Percentiles rank a stretch among this genome's conserved stretches.
These are phyloP conservation scores for Pseudomonodictys pantanalensis DNA, from an alignment of 495 filamentous ascomycete species.

Conservation along the genomic window DNA sequence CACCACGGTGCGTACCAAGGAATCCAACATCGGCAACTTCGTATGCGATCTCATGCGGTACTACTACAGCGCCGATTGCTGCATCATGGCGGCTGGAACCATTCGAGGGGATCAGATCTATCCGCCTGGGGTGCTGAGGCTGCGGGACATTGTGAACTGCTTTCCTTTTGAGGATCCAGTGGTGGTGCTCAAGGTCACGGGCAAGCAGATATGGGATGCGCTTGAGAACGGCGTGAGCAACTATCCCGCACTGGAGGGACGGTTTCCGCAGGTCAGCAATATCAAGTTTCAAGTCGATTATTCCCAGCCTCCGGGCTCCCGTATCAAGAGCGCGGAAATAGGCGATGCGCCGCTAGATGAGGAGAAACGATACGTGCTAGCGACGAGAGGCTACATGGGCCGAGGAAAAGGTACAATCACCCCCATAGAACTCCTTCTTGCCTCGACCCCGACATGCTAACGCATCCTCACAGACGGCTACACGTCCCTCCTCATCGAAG, in stretches of 20 bases:
- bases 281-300: constrained; percentile 71
- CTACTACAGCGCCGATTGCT: constrained; percentile 75
- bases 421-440: not conserved
- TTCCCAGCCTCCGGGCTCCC: constrained; percentile 52
- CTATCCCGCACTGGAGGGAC: constrained; percentile 76
- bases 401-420: constrained; percentile 58
- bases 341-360: constrained; percentile 56
- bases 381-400: constrained; percentile 79
- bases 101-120: constrained; percentile 89
- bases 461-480: constrained; percentile 79
- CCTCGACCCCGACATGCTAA: constrained; percentile 25
- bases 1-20: constrained; percentile 68
- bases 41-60: constrained; percentile 86
- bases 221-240: constrained; percentile 78
- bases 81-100: constrained; percentile 84
- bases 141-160: constrained; percentile 65
- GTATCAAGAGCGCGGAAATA: constrained; percentile 62
- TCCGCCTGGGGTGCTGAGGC: constrained; percentile 66
- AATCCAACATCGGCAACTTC: constrained; percentile 86
- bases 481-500: constrained; percentile 62
- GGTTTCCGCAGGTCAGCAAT: constrained; percentile 78
- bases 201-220: constrained; percentile 66
- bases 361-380: constrained; percentile 55
- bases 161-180: constrained; percentile 94
- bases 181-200: constrained; percentile 66